Evolutionary conservation across 2,329 filamentous ascomycete genomes (phyloP).

Genomic region (Clarireedia hainanense): DNA sequence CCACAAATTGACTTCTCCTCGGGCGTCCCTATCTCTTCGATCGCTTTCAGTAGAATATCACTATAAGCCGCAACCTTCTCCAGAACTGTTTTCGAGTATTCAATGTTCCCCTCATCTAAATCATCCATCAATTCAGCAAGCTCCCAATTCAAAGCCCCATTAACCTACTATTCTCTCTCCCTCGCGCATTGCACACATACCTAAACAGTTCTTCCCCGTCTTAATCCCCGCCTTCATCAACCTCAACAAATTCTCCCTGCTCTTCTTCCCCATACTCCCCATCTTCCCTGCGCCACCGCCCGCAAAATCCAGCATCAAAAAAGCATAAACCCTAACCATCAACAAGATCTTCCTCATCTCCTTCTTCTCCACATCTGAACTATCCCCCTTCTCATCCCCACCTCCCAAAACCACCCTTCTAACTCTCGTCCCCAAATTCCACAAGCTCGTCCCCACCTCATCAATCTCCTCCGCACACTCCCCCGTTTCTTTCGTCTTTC

Average conservation of each 20-base stretch:
- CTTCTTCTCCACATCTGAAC: not conserved
- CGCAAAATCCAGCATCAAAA: constrained; percentile 57
- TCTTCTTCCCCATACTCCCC: constrained; percentile 21
- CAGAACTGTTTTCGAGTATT: constrained; percentile 52
- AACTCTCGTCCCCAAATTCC: constrained; percentile 57
- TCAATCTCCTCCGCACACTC: constrained; percentile 41
- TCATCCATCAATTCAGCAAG: not conserved
- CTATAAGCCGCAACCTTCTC: constrained; percentile 53
- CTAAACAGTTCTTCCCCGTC: constrained; percentile 54
- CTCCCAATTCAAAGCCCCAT: too few species aligned
- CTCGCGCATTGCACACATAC: constrained; percentile 30
- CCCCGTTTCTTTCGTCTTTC: not conserved
- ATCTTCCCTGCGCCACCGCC: constrained; percentile 23
- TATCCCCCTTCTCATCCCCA: not conserved
- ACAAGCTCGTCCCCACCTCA: constrained; percentile 47
- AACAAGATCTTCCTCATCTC: constrained; percentile 17
- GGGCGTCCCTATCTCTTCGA: constrained; percentile 19
- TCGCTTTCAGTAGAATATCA: constrained; percentile 34
- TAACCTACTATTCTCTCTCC: too few species aligned
- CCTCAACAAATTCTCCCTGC: constrained; percentile 39
- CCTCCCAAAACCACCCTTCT: constrained; percentile 23
- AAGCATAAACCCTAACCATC: constrained; percentile 48
- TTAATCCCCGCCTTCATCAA: constrained; percentile 62
- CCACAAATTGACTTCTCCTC: constrained; percentile 26
- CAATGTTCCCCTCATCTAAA: constrained; percentile 36